Evolutionary conservation across 345 rosid genomes (phyloP), one percentile per base, ranked within the genome.

Genomic region (Cardamine chenopodiifolia): DNA sequence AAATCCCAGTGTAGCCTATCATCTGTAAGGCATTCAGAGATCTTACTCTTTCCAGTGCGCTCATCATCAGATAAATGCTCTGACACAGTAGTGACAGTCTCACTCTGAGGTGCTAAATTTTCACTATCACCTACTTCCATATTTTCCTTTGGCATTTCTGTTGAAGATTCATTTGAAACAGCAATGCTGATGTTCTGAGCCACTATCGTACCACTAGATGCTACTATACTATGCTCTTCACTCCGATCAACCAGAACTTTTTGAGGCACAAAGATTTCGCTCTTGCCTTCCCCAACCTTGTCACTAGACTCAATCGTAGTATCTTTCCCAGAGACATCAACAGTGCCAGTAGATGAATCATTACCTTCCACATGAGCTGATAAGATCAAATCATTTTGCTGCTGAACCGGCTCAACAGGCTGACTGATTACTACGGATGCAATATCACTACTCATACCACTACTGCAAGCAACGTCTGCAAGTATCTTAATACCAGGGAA

Each of bases 401-500:
- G 35, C 29, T 28, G 61, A 28, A 54, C 55, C 66, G 22, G 34
- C 9, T 72, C 62, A 53, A 28, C 62, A 71, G 25, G 39, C 12
- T 3, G 68, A 59, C 34, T 37, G 7, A 59, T 80, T 59, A 63
- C 67, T 31, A 19, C 35, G 20, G 44, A 19, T 56, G 63, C 61
- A 50, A 65, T 29, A 60, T 74, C 81, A 76, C 68, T 62, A 62
- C 62, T 62, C 57, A 83, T 60, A 45, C 75, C 57, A 53, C 75
- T 70, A 69, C 65, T 66, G 70, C 89, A 84, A 62, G 88, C 92
- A 26, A 77, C 92, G 34, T 77, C 80, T 19, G 92, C 90, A 68
- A 88, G 92, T 17, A 88, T 84, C 66, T 84, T 78, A 40, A 86
- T 86, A 59, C 92, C 92, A 50, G 87, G 86, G 79, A 88, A 88